Evolutionary conservation across 768 basidiomycete genomes (phyloP).

Genomic region (Agrocybe praecox): DNA sequence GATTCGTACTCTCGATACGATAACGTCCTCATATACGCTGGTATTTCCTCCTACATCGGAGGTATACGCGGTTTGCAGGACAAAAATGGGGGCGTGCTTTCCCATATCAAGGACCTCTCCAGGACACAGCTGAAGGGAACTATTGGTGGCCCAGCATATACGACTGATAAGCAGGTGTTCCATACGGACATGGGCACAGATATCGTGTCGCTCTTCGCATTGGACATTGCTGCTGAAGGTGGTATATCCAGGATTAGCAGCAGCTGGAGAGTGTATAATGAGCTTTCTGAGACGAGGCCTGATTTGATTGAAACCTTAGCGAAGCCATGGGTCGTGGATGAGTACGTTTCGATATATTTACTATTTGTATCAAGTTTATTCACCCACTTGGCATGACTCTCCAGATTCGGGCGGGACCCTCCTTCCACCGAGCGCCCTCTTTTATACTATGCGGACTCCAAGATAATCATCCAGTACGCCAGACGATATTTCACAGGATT

Average conservation of each 20-base stretch:
- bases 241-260: conserved; percentile 48
- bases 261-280: conserved; percentile 47
- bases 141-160: conserved; percentile 47
- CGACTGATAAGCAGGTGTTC: conserved; percentile 53
- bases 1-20: conserved; percentile 41
- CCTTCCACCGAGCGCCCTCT: conserved; percentile 39
- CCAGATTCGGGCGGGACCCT: conserved; percentile 39
- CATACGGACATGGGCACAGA: conserved; percentile 47
- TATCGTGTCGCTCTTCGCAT: conserved; percentile 44
- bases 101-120: conserved; percentile 51
- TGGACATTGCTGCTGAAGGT: conserved; percentile 44
- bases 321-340: conserved; percentile 46
- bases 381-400: no score
- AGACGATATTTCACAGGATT: conserved; percentile 47
- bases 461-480: conserved; percentile 48
- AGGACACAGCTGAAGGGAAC: conserved; percentile 33
- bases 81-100: conserved; percentile 36
- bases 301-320: conserved; percentile 44
- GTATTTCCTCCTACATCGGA: conserved; percentile 28
- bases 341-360: no score
- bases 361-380: no score
- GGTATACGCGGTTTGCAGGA: conserved; percentile 21
- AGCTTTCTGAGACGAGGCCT: conserved; percentile 46
- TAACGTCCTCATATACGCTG: conserved; percentile 44
- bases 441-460: conserved; percentile 39